Evolutionary conservation across 768 basidiomycete genomes (phyloP).

Genomic region (Galerina sulciceps): DNA sequence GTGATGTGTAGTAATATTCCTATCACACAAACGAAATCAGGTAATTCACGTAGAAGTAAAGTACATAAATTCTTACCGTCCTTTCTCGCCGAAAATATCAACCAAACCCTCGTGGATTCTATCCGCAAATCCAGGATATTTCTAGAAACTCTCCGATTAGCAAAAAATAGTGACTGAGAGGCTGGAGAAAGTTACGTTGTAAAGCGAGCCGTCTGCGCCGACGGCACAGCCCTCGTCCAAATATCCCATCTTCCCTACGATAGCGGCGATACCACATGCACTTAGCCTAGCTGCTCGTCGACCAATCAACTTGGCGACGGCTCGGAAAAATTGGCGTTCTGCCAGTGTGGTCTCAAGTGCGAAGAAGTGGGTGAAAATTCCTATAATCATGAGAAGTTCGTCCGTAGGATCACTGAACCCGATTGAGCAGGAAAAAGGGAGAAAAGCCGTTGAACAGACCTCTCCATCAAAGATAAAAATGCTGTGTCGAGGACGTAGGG

Average conservation of each 20-base stretch:
- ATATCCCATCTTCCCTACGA: conserved; percentile 94
- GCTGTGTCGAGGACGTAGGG: conserved; percentile 95
- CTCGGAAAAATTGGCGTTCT: conserved; percentile 97
- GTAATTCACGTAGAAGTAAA: background rate
- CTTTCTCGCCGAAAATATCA: conserved; percentile 97
- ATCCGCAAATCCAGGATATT: conserved; percentile 97
- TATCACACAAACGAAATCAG: conserved; percentile 25
- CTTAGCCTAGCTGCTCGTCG: conserved; percentile 89
- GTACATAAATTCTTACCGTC: conserved; percentile 59
- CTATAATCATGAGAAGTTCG: conserved; percentile 94
- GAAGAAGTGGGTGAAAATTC: conserved; percentile 97
- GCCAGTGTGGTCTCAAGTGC: conserved; percentile 94
- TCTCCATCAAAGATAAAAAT: conserved; percentile 96
- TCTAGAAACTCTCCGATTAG: conserved; percentile 50
- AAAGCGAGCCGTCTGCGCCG: conserved; percentile 93
- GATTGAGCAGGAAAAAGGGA: background rate
- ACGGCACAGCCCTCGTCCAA: conserved; percentile 89
- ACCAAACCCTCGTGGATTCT: conserved; percentile 90
- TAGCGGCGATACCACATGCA: conserved; percentile 95
- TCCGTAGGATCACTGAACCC: conserved; percentile 85
- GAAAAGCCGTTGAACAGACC: conserved; percentile 42
- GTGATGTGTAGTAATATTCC: conserved; percentile 77
- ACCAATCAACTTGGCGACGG: conserved; percentile 88
- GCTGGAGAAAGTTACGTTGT: conserved; percentile 69
- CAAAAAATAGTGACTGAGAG: background rate